These are phyloP conservation scores for Closterium sp. DNA, from an alignment of 139 green algal species.

Conservation along the genomic window DNA sequence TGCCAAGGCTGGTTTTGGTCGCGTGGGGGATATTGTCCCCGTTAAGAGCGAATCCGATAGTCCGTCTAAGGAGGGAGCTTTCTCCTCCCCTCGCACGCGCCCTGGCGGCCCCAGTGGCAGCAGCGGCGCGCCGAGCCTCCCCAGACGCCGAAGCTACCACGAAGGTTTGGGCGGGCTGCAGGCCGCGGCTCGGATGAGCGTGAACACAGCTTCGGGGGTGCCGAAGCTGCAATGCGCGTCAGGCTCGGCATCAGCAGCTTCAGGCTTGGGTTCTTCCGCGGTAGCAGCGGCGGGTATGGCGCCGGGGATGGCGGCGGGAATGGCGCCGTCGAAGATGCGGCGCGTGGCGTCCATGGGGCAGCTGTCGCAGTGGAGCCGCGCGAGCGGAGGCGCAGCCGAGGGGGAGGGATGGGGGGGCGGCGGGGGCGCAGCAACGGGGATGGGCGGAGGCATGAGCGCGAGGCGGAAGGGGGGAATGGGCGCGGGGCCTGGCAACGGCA, in stretches of 20 bases:
- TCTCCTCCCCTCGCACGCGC: background rate
- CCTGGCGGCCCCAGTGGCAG: background rate
- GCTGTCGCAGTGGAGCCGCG: background rate
- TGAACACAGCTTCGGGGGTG: background rate
- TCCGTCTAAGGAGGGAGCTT: background rate
- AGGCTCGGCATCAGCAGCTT: background rate
- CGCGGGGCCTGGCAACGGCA: background rate
- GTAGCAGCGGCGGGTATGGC: too few species aligned
- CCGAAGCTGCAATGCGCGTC: background rate
- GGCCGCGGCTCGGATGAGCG: background rate
- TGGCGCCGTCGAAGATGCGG: background rate
- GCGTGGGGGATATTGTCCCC: background rate
- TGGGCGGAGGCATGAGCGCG: background rate
- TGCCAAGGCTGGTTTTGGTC: background rate
- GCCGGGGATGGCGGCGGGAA: background rate
- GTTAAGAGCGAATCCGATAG: background rate
- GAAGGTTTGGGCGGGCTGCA: background rate
- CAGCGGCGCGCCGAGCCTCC: background rate
- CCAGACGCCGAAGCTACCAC: background rate
- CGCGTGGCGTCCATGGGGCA: background rate
- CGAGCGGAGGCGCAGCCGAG: background rate
- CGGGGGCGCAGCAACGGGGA: background rate
- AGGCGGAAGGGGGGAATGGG: background rate
- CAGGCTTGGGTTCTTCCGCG: background rate
- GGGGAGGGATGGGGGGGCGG: background rate